Conservation (phyloP, 2,329 filamentous ascomycete species). For the Ophiostoma australiae region DNA sequence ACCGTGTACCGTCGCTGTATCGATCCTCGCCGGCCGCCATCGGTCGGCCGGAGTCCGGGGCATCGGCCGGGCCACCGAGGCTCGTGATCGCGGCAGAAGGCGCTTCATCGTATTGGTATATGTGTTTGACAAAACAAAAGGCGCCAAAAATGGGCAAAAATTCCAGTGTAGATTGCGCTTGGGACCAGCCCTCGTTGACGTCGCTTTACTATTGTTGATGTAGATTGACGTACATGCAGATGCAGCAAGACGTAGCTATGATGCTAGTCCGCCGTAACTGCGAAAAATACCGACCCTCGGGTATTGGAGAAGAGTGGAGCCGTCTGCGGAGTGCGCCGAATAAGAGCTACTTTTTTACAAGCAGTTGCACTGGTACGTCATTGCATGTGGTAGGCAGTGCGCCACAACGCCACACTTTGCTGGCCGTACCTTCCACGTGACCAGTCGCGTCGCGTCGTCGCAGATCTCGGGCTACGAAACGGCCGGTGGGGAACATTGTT, state of each 20-base stretch:
- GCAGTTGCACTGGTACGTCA: not conserved
- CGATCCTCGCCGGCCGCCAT: not conserved
- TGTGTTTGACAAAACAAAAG: not conserved
- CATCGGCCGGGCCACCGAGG: constrained; percentile 28
- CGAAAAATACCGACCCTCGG: constrained; percentile 8
- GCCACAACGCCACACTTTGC: constrained; percentile 1
- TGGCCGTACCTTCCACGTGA: not conserved
- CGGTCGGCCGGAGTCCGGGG: not conserved
- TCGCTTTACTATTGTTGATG: not conserved
- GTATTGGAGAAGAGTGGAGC: constrained; percentile 2
- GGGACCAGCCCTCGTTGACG: constrained; percentile 11
- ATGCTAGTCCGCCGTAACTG: constrained; percentile 1
- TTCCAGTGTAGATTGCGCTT: not conserved
- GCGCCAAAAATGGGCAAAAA: not conserved
- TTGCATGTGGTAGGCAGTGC: not conserved
- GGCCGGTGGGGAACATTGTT: not conserved
- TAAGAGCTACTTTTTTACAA: constrained; percentile 5
- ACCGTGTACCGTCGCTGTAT: not conserved
- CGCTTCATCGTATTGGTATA: constrained; percentile 20
- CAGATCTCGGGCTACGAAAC: not conserved
- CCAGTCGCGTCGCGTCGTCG: constrained; percentile 12
- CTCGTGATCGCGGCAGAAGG: constrained; percentile 33
- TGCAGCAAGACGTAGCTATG: not conserved
- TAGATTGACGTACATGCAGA: not conserved
- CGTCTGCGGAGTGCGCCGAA: not conserved